Percentiles rank a stretch among this genome's conserved stretches.
Conservation (phyloP, 768 basidiomycete species). For the Trametes meyenii region DNA sequence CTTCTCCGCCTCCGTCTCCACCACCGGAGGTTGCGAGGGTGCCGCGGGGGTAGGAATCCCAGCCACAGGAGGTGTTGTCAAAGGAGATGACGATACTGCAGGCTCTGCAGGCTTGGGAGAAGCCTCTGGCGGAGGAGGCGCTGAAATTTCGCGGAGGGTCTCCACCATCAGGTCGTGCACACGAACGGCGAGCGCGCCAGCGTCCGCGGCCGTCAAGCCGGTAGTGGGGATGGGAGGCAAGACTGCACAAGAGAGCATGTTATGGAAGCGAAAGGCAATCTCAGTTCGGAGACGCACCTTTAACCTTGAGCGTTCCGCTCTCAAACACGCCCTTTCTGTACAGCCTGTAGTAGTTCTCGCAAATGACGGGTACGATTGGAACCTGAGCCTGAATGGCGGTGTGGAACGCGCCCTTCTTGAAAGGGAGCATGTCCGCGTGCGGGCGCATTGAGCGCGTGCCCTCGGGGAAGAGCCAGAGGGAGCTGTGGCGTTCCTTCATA, state of each 20-base stretch:
- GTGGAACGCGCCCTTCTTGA: conserved; percentile 99
- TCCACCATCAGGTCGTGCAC: conserved; percentile 82
- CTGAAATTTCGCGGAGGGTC: conserved; percentile 77
- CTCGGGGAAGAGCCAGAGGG: conserved; percentile 95
- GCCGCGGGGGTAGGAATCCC: conserved; percentile 1
- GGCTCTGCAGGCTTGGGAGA: conserved; percentile 11
- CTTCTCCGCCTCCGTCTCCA: background rate
- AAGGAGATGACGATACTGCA: background rate
- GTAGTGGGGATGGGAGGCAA: conserved; percentile 86
- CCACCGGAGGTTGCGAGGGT: conserved; percentile 3
- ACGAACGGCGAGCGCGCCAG: conserved; percentile 61
- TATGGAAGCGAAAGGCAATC: background rate
- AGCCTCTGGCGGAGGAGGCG: conserved; percentile 41
- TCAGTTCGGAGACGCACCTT: conserved; percentile 54
- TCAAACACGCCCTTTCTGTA: conserved; percentile 82
- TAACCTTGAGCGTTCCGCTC: conserved; percentile 74
- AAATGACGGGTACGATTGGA: conserved; percentile 89
- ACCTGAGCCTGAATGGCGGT: conserved; percentile 89
- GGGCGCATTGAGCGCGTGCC: conserved; percentile 83
- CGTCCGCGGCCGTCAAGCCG: conserved; percentile 71
- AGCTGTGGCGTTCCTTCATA: conserved; percentile 71
- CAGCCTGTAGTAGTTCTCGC: conserved; percentile 90
- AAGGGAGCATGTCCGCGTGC: conserved; percentile 70
- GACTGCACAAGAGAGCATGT: conserved; percentile 50
- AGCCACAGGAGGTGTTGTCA: background rate